These are phyloP conservation scores for Mycena belliarum DNA, from an alignment of 768 basidiomycete species.

Conservation along the genomic window DNA sequence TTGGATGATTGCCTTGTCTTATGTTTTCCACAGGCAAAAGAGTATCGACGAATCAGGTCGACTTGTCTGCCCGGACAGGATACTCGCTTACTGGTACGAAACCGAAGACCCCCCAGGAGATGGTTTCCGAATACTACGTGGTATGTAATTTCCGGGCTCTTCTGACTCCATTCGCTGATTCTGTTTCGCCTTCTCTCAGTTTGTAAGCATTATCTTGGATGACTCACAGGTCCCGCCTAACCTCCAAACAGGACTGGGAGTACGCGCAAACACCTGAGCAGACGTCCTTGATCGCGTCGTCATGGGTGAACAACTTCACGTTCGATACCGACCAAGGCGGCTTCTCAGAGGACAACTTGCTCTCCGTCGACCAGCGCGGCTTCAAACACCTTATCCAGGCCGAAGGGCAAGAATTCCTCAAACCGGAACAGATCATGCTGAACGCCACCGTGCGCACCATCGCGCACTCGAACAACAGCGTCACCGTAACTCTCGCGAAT, in stretches of 20 bases:
- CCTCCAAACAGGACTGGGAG: conserved; percentile 29
- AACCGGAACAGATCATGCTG: conserved; percentile 45
- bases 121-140: conserved; percentile 59
- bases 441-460: conserved; percentile 54
- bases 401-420: conserved; percentile 58
- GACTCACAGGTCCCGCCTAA: neutral
- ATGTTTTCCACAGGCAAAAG: conserved; percentile 42
- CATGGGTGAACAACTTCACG: conserved; percentile 72
- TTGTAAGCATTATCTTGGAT: neutral
- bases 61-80: conserved; percentile 53
- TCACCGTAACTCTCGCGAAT: conserved; percentile 46
- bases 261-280: conserved; percentile 63
- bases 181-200: neutral
- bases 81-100: conserved; percentile 53
- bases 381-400: conserved; percentile 57
- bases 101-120: conserved; percentile 45
- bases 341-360: conserved; percentile 53
- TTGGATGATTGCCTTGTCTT: neutral
- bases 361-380: conserved; percentile 63
- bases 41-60: conserved; percentile 48
- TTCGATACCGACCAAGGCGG: conserved; percentile 52
- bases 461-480: conserved; percentile 44
- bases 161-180: neutral
- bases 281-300: conserved; percentile 62
- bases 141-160: conserved; percentile 30